Conservation (phyloP, 495 filamentous ascomycete genomes). For the Chaetomium fimeti region DNA sequence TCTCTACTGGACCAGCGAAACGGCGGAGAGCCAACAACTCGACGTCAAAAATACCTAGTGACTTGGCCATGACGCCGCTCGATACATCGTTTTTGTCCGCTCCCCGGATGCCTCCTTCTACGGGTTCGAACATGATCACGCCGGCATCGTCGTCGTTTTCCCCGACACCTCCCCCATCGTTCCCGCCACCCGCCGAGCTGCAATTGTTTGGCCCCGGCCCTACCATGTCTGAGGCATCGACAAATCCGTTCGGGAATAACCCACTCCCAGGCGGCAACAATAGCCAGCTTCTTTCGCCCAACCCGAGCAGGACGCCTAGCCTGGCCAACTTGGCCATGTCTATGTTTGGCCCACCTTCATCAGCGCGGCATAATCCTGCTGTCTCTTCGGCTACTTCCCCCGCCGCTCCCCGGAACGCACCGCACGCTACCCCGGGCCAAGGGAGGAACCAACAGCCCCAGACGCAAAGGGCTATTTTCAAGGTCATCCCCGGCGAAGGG, state of each 20-base stretch:
- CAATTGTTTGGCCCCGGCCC: slow-evolving; percentile 28
- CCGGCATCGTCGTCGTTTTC: slow-evolving; percentile 45
- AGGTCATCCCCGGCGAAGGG: slow-evolving; percentile 78
- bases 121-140: slow-evolving; percentile 40
- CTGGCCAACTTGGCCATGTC: slow-evolving; percentile 57
- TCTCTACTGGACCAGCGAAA: slow-evolving; percentile 45
- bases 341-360: slow-evolving; percentile 65
- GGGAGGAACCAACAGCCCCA: neutral
- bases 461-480: slow-evolving; percentile 36
- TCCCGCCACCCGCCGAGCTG: slow-evolving; percentile 40
- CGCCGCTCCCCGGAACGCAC: slow-evolving; percentile 46
- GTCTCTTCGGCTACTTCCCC: slow-evolving; percentile 40
- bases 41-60: slow-evolving; percentile 61
- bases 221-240: slow-evolving; percentile 25
- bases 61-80: slow-evolving; percentile 75
- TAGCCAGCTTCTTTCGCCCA: slow-evolving; percentile 49
- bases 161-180: slow-evolving; percentile 38
- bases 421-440: slow-evolving; percentile 22
- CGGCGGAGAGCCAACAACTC: slow-evolving; percentile 71
- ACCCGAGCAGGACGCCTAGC: slow-evolving; percentile 52
- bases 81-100: slow-evolving; percentile 51
- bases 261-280: slow-evolving; percentile 64
- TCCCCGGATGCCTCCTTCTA: slow-evolving; percentile 32
- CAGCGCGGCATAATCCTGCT: slow-evolving; percentile 57
- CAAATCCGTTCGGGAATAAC: slow-evolving; percentile 53